phyloP scores from a whole-genome alignment of 768 basidiomycete species.

The Mycena pura region DNA sequence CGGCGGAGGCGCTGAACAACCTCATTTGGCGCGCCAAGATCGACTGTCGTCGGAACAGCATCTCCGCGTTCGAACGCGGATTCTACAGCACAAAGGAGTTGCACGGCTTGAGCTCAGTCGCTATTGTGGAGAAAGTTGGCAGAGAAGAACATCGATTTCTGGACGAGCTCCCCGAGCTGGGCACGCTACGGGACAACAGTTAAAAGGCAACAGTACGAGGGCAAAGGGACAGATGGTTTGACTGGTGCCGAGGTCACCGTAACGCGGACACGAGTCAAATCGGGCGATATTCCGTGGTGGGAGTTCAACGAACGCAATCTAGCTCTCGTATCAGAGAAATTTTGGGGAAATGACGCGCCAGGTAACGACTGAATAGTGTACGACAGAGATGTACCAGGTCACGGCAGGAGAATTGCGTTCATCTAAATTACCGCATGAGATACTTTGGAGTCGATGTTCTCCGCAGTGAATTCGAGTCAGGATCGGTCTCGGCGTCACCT shows the following conservation, averaged over 20 bases:
- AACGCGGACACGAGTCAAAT: slow-evolving; percentile 8
- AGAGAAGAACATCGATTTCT: slow-evolving; percentile 23
- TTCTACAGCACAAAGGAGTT: slow-evolving; percentile 21
- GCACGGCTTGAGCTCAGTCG: slow-evolving; percentile 10
- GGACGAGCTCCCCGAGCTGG: slow-evolving; percentile 20
- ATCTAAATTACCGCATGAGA: no score
- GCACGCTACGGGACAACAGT: slow-evolving; percentile 22
- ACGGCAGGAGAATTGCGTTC: no score
- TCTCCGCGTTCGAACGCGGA: slow-evolving; percentile 17
- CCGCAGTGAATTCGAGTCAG: neutral
- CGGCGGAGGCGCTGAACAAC: slow-evolving; percentile 19
- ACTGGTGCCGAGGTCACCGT: slow-evolving; percentile 16
- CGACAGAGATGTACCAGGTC: no score
- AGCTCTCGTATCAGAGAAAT: slow-evolving; percentile 7
- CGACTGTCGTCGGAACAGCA: slow-evolving; percentile 23
- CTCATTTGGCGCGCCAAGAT: slow-evolving; percentile 26
- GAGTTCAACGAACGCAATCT: slow-evolving; percentile 21
- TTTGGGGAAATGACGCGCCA: no score
- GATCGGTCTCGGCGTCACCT: slow-evolving; percentile 17
- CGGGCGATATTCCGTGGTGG: slow-evolving; percentile 20
- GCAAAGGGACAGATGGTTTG: neutral
- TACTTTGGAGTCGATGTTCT: no score
- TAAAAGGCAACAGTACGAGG: slow-evolving; percentile 18
- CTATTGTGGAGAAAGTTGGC: slow-evolving; percentile 18
- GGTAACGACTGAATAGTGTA: no score